Evolutionary conservation across 108 stramenopile genomes (phyloP).

Genomic region (Skeletonema marinoi): DNA sequence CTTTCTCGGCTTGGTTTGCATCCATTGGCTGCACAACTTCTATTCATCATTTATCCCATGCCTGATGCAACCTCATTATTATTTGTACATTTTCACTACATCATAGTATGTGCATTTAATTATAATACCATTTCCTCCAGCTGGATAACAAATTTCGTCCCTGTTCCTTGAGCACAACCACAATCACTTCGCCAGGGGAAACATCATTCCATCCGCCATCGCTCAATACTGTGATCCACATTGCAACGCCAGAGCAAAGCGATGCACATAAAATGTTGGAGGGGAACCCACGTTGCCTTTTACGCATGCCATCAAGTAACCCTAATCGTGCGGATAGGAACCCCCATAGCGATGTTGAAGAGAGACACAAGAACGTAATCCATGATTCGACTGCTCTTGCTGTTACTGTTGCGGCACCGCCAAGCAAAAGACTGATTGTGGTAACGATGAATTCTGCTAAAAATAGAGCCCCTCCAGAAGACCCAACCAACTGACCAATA

Average conservation of each 20-base stretch:
- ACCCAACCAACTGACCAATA: slow-evolving; percentile 71
- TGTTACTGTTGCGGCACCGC: slow-evolving; percentile 70
- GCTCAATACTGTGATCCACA: slow-evolving; percentile 11
- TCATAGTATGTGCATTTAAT: not conserved
- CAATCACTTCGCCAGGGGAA: not conserved
- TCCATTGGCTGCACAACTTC: too few relatives aligned
- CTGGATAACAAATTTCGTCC: not conserved
- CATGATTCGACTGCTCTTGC: slow-evolving; percentile 64
- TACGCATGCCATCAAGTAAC: slow-evolving; percentile 54
- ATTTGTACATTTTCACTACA: too few relatives aligned
- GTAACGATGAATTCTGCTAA: slow-evolving; percentile 76
- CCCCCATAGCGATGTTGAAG: slow-evolving; percentile 65
- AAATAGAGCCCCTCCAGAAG: slow-evolving; percentile 73
- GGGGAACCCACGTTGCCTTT: slow-evolving; percentile 53
- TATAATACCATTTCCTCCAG: not conserved
- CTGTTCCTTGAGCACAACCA: not conserved
- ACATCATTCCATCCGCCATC: slow-evolving; percentile 1
- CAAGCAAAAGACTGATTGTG: slow-evolving; percentile 60
- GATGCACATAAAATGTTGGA: slow-evolving; percentile 55
- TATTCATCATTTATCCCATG: too few relatives aligned
- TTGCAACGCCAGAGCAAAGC: slow-evolving; percentile 20
- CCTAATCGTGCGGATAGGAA: slow-evolving; percentile 66
- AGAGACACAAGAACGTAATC: slow-evolving; percentile 64
- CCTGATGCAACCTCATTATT: too few relatives aligned
- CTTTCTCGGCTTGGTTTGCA: too few relatives aligned